Base-by-base conservation (phyloP, 805 yeast genomes). In the Monosporozyma servazzii region DNA sequence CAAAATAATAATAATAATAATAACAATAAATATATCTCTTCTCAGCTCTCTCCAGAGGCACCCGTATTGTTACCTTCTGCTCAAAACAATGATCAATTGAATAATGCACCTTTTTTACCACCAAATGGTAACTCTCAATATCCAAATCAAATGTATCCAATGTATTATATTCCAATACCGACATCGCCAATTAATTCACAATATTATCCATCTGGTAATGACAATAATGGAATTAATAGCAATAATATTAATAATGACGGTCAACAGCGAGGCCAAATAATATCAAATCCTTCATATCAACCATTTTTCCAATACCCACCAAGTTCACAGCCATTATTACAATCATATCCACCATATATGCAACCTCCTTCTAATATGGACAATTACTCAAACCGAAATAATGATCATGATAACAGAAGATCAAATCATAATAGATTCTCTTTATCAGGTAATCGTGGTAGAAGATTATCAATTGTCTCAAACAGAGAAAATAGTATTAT, bases 391-490 rank as follows among this genome's bases (percentile, higher is more conserved):
- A 37, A 37, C 27, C 21, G 15, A 15, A 17, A 40, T 37, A 15
- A 43, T 27, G 10, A 17, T 25, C 9, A 42, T 11, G 15, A 29
- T 43, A 30, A 30, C 10, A 44, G 31, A 5, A 30, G 39, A 30
- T 29, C 33, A 27, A 43, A 43, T 23, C 33, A 29, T n/a, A 58
- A 52, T 30, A 53, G 65, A 15, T 56, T 51, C 46, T 63, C 68
- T 3, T 42, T 60, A 15, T 58, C 60, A 20, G 55, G 51, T 9
- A 64, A 64, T 48, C 55, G 69, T 43, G 69, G 69, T 9, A 56
- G 64, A 15, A 56, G 69, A 47, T 47, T 64, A n/a, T 65, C 69
- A 1, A 56, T 63, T 37, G 47, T 63, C 20, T 60, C 66, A 3
- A 48, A 58, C 25, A 58, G 62, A 51, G 60, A 58, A 37, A 56